Conservation (phyloP, 768 basidiomycete species). For the Lactarius deliciosus region DNA sequence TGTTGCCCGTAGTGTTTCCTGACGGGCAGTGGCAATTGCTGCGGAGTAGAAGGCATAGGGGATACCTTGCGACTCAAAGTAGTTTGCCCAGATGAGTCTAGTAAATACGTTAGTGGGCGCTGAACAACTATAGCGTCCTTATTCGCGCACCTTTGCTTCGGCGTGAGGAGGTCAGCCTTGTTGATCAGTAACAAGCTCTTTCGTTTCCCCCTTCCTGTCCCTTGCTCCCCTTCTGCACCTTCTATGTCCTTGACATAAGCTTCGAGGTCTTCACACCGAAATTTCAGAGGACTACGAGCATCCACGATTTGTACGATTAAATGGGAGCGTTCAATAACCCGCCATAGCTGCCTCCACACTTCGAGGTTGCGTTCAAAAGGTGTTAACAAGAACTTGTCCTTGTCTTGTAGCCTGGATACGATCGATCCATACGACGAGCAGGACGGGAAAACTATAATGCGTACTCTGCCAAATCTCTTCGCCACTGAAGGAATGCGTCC, state of each 20-base stretch:
- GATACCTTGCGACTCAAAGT: slow-evolving; percentile 74
- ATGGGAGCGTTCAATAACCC: slow-evolving; percentile 93
- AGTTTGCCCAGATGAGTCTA: slow-evolving; percentile 88
- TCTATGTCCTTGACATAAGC: slow-evolving; percentile 83
- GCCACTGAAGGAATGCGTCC: slow-evolving; percentile 89
- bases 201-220: slow-evolving; percentile 71
- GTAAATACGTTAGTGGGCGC: background rate
- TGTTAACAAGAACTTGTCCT: slow-evolving; percentile 83
- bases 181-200: slow-evolving; percentile 86
- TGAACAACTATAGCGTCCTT: slow-evolving; percentile 4
- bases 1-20: slow-evolving; percentile 65
- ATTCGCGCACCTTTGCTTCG: slow-evolving; percentile 67
- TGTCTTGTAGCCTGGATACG: slow-evolving; percentile 71
- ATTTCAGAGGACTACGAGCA: slow-evolving; percentile 89
- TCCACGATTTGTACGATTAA: slow-evolving; percentile 96
- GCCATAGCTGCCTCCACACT: slow-evolving; percentile 98
- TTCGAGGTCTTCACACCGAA: slow-evolving; percentile 91
- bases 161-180: slow-evolving; percentile 90
- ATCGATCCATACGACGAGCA: background rate
- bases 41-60: slow-evolving; percentile 94
- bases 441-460: slow-evolving; percentile 36
- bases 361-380: slow-evolving; percentile 97
- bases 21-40: slow-evolving; percentile 79
- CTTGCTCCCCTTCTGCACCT: slow-evolving; percentile 76
- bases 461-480: slow-evolving; percentile 87